A percentile compares a stretch with the other conserved stretches of the same genome.
These are phyloP conservation scores for Fusarium compactum DNA, from an alignment of 2,329 filamentous ascomycete species.

Conservation along the genomic window DNA sequence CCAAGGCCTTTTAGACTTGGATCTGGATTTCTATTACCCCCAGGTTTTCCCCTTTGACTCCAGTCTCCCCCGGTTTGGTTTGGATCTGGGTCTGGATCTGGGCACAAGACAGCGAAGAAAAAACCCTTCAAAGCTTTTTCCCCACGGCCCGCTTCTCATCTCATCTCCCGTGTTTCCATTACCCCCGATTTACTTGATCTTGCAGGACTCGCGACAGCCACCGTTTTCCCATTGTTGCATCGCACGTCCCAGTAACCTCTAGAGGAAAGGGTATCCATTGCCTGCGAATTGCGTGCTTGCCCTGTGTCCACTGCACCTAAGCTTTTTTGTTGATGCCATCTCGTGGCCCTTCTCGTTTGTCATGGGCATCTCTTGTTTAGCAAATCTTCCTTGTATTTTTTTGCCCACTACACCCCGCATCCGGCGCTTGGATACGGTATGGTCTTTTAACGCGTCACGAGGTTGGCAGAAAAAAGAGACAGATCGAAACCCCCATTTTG, in stretches of 20 bases:
- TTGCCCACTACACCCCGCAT: slow-evolving; percentile 46
- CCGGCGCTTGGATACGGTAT: slow-evolving; percentile 41
- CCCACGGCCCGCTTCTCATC: slow-evolving; percentile 31
- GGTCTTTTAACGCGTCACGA: slow-evolving; percentile 46
- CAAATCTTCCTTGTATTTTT: slow-evolving; percentile 40
- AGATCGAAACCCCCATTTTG: slow-evolving; percentile 19
- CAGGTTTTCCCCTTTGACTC: slow-evolving; percentile 46
- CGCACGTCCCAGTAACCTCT: slow-evolving; percentile 35
- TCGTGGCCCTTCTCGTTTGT: slow-evolving; percentile 47
- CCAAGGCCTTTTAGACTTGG: slow-evolving; percentile 28
- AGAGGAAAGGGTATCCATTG: slow-evolving; percentile 36
- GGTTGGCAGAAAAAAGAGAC: slow-evolving; percentile 39
- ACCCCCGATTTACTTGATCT: slow-evolving; percentile 57
- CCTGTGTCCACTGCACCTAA: slow-evolving; percentile 26
- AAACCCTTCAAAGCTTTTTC: slow-evolving; percentile 38
- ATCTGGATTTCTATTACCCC: slow-evolving; percentile 53
- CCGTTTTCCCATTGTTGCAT: slow-evolving; percentile 38
- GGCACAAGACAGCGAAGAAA: slow-evolving; percentile 15
- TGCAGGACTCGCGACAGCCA: slow-evolving; percentile 49
- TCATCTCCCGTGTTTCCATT: slow-evolving; percentile 42
- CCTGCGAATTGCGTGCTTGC: slow-evolving; percentile 35
- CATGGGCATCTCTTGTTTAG: slow-evolving; percentile 44
- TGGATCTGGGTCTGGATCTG: slow-evolving; percentile 11
- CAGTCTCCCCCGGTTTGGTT: slow-evolving; percentile 37
- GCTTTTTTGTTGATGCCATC: slow-evolving; percentile 30